These are phyloP conservation scores for Allium fistulosum DNA, from an alignment of 106 monocot genomes.

Conservation along the genomic window DNA sequence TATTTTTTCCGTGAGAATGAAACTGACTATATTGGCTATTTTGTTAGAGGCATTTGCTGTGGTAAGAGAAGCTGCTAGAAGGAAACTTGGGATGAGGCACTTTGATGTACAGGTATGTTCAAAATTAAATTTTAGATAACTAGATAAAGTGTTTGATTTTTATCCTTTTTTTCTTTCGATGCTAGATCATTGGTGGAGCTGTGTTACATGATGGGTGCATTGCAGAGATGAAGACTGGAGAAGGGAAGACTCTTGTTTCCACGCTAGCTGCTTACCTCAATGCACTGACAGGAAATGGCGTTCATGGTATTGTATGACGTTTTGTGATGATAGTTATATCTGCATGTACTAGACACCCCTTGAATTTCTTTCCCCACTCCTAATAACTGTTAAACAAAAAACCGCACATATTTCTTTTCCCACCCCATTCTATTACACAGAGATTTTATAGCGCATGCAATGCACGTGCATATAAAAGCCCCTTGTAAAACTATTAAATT, in stretches of 20 bases:
- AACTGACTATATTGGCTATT: background rate
- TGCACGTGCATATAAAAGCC: too few species aligned
- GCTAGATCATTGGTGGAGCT: slow-evolving; percentile 92
- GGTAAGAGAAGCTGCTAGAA: slow-evolving; percentile 85
- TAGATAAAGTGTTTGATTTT: background rate
- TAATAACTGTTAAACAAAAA: too few species aligned
- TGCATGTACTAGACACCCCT: too few species aligned
- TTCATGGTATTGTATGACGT: slow-evolving; percentile 61
- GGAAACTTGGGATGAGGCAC: slow-evolving; percentile 93
- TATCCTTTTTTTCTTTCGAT: slow-evolving; percentile 1
- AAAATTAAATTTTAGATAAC: background rate
- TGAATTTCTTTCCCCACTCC: too few species aligned
- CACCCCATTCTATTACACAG: too few species aligned
- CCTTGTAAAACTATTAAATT: too few species aligned
- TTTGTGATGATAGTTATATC: too few species aligned
- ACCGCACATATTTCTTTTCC: too few species aligned
- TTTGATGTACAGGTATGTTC: slow-evolving; percentile 86
- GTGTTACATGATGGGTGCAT: slow-evolving; percentile 99
- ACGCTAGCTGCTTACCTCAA: slow-evolving; percentile 96
- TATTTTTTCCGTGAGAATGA: background rate
- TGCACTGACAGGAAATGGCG: slow-evolving; percentile 85
- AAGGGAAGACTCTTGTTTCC: slow-evolving; percentile 97
- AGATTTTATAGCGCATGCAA: too few species aligned
- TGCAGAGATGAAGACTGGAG: slow-evolving; percentile 99
- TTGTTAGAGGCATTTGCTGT: slow-evolving; percentile 94